These are phyloP conservation scores for Neopestalotiopsis sp. DNA, from an alignment of 2,329 filamentous ascomycete genomes.

Conservation along the genomic window DNA sequence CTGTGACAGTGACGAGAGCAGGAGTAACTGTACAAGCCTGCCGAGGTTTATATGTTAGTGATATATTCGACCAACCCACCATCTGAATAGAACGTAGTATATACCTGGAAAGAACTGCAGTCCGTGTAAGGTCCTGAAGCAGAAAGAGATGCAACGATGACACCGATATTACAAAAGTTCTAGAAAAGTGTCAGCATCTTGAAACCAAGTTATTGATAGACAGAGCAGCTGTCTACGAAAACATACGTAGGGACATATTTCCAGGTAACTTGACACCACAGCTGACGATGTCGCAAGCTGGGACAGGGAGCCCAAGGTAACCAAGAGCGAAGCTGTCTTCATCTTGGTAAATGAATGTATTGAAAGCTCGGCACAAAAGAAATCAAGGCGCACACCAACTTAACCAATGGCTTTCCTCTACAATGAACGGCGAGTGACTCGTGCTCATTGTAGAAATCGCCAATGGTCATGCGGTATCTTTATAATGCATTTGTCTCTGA, in stretches of 20 bases:
- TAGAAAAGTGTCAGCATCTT: not conserved
- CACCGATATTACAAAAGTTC: not conserved
- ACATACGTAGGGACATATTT: slow-evolving; percentile 1
- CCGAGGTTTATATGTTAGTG: not conserved
- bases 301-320: not conserved
- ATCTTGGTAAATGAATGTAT: not conserved
- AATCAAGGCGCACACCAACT: not conserved
- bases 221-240: not conserved
- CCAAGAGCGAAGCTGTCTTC: not conserved
- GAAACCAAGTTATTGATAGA: not conserved
- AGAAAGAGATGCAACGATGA: not conserved
- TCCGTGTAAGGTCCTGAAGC: not conserved
- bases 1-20: not conserved
- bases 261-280: not conserved
- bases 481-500: not conserved
- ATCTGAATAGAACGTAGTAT: not conserved
- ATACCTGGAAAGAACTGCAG: slow-evolving; percentile 1
- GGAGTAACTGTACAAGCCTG: not conserved
- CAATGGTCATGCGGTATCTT: not conserved
- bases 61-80: not conserved
- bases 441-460: not conserved
- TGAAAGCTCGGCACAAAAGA: not conserved
- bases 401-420: not conserved
- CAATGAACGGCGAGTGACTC: not conserved
- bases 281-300: not conserved